Evolutionary conservation across 2,329 filamentous ascomycete species (phyloP).

Genomic region (Fusarium pseudocircinatum): DNA sequence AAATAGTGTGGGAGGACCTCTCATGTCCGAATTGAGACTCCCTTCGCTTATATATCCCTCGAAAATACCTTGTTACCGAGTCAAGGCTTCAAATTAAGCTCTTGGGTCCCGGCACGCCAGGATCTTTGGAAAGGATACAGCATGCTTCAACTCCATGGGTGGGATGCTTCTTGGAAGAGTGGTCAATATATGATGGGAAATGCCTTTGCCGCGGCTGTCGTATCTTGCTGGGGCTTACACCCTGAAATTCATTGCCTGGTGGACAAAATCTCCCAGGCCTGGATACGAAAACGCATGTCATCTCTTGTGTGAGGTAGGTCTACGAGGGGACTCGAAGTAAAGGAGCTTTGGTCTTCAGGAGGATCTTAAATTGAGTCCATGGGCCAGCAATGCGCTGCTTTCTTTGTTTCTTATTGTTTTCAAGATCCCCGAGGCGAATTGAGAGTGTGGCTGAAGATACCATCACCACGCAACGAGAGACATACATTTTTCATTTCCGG

Average conservation of each 20-base stretch:
- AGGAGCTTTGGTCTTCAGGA: neutral
- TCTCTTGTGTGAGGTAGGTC: too few relatives aligned
- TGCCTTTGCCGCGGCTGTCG: neutral
- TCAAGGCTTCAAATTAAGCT: neutral
- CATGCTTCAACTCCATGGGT: neutral
- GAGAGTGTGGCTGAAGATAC: neutral
- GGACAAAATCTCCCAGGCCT: neutral
- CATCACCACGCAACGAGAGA: neutral
- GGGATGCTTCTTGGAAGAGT: neutral
- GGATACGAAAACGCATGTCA: neutral
- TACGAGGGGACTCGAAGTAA: neutral
- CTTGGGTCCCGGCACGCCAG: neutral
- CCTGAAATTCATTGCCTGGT: too few relatives aligned
- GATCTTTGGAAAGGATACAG: neutral
- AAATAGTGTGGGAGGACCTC: neutral
- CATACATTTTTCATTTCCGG: neutral
- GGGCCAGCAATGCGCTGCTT: neutral
- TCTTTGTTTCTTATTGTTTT: neutral
- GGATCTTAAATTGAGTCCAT: neutral
- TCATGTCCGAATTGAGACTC: neutral
- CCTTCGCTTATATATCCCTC: neutral
- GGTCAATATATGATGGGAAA: neutral
- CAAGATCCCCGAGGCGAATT: rapidly evolving
- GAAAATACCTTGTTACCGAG: rapidly evolving
- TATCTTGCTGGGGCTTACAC: neutral